Evolutionary conservation across 108 stramenopile species (phyloP).

Genomic region (Fistulifera pelliculosa): DNA sequence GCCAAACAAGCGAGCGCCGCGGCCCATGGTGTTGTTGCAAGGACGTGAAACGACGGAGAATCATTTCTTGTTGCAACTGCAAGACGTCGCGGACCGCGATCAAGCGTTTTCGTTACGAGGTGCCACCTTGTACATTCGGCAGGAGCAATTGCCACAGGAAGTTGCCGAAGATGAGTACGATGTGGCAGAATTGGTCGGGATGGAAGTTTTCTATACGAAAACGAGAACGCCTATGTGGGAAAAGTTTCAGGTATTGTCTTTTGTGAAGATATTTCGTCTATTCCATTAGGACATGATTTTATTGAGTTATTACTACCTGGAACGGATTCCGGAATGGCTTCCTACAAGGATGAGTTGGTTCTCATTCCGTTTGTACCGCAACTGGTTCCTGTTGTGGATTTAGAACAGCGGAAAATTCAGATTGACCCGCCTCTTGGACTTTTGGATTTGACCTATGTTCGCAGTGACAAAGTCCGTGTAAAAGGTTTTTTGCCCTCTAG

Average conservation of each 20-base stretch:
- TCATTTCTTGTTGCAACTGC: conserved; percentile 57
- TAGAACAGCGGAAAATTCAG: conserved; percentile 32
- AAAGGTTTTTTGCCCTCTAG: conserved; percentile 71
- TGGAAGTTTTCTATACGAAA: conserved; percentile 43
- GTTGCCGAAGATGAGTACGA: conserved; percentile 35
- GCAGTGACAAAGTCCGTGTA: conserved; percentile 57
- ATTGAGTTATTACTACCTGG: conserved; percentile 49
- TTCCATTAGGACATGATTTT: conserved; percentile 73
- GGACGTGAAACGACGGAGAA: conserved; percentile 34
- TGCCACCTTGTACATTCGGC: conserved; percentile 45
- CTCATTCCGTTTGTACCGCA: conserved; percentile 73
- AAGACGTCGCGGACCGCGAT: conserved; percentile 45
- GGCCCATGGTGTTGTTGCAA: conserved; percentile 37
- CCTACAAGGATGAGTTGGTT: conserved; percentile 49
- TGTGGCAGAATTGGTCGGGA: conserved; percentile 68
- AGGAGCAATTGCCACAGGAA: conserved; percentile 26
- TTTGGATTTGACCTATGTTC: conserved; percentile 64
- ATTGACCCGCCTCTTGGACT: conserved; percentile 67
- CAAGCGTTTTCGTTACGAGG: conserved; percentile 49
- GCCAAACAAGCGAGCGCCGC: conserved; percentile 63
- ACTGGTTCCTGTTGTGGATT: conserved; percentile 56
- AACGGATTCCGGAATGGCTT: conserved; percentile 13
- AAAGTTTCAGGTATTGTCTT: conserved; percentile 58
- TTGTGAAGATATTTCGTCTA: conserved; percentile 70
- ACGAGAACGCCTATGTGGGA: conserved; percentile 43